Base-by-base conservation (phyloP, 208 protist species). In the Leishmania arabica region DNA sequence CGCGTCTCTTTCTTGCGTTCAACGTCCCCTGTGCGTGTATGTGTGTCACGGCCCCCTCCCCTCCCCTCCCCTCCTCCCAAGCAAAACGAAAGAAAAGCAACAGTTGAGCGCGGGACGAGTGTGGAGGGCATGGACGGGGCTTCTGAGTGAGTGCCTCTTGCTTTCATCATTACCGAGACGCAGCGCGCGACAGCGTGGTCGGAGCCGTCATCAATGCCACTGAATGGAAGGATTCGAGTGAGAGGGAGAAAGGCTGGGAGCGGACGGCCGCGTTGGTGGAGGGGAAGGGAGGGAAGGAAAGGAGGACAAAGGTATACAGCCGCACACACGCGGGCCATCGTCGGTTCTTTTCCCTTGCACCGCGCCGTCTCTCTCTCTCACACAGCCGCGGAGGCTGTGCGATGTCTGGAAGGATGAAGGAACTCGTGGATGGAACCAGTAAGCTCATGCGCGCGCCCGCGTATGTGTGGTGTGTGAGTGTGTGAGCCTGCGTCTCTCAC, bases 221-320 rank as follows among this genome's bases (percentile, higher is more conserved):
- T 77, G 73, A 58, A 64, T 58, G 56, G 73, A 64, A 8, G 73
- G 49, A 13, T 7, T 72, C 4, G 71, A 42, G 71, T 54, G 5
- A 77, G 73, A 77, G 73, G 37, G 73, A 15, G 51, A 77, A 51
- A 42, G n/a, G 17, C 51, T 42, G 73, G 37, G 68, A 21, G 68
- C 3, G 42, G 68, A 51, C 68, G 21, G 68, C 9, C 8, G 13
- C 9, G 24, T 53, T 68, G 34, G 1, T 31, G 62, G 9, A 17
- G 31, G 0, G 62, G 62, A 37, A 17, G 31, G 19, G 31, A 42
- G 27, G 13, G 24, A 17, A 6, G 68, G 15, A 19, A n/a, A 27
- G 42, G 2, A 45, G 42, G 9, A 45, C 3, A 51, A 51, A 40
- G 9, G 13, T 37, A n/a, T 49, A 72, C 42, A n/a, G 19, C 9